Evolutionary conservation across 1,284 basidiomycete genomes (phyloP).

Genomic region (Cystobasidium sp.): DNA sequence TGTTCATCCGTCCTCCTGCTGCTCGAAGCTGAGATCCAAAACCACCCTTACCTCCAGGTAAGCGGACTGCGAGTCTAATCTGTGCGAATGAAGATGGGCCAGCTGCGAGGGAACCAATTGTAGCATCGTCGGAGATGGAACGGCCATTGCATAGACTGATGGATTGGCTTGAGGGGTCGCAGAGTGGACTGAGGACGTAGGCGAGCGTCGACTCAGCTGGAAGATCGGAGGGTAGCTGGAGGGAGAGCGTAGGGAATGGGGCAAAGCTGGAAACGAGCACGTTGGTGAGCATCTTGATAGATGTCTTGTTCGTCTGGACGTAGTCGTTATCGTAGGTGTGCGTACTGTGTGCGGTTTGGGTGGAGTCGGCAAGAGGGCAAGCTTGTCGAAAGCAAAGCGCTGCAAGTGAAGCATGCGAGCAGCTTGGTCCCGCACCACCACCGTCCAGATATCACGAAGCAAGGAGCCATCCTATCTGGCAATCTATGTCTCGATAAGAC

Average conservation of each 20-base stretch:
- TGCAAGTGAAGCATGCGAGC: background rate
- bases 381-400: background rate
- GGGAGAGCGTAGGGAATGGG: constrained; percentile 73
- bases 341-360: background rate
- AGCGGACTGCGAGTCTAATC: constrained; percentile 57
- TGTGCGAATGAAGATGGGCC: constrained; percentile 6
- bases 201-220: constrained; percentile 62
- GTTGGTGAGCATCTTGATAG: constrained; percentile 50
- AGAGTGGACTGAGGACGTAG: constrained; percentile 64
- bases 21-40: constrained; percentile 96
- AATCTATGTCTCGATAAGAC: background rate
- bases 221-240: constrained; percentile 65
- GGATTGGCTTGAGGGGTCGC: constrained; percentile 64
- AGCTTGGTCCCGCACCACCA: too few species aligned
- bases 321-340: background rate
- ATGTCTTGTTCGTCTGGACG: background rate
- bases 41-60: constrained; percentile 93
- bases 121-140: constrained; percentile 32
- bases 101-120: constrained; percentile 27
- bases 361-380: background rate
- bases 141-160: constrained; percentile 52
- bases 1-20: constrained; percentile 95
- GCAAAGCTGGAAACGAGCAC: constrained; percentile 73
- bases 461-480: too few species aligned
- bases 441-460: too few species aligned